Evolutionary conservation across 352 stramenopile genomes (phyloP).

Genomic region (Globisporangium cederbergense): DNA sequence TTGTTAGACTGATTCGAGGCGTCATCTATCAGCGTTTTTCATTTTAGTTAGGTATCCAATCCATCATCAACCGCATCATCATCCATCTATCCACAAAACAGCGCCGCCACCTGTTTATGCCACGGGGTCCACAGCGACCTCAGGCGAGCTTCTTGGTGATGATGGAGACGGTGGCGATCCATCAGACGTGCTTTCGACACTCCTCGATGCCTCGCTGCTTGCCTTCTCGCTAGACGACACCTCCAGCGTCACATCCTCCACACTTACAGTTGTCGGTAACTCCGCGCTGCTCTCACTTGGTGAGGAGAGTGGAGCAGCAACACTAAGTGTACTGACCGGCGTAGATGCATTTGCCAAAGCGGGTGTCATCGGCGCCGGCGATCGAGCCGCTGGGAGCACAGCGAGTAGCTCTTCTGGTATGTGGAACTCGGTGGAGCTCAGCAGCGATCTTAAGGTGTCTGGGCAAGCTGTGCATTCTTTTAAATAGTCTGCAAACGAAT

Average conservation of each 20-base stretch:
- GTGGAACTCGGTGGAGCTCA: constrained; percentile 21
- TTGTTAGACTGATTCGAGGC: not conserved
- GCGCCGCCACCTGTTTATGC: constrained; percentile 16
- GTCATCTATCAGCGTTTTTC: constrained; percentile 9
- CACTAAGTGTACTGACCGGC: not conserved
- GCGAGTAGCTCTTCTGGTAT: constrained; percentile 29
- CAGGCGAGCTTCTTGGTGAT: constrained; percentile 3
- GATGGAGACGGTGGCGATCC: not conserved
- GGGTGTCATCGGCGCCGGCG: constrained; percentile 15
- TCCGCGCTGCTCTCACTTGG: not conserved
- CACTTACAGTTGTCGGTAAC: not conserved
- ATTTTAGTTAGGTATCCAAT: constrained; percentile 6
- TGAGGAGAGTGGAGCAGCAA: not conserved
- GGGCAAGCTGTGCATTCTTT: constrained; percentile 28
- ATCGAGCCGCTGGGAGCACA: constrained; percentile 22
- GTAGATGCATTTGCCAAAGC: not conserved
- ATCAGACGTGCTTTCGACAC: not conserved
- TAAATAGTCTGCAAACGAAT: constrained; percentile 21
- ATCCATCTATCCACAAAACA: constrained; percentile 11
- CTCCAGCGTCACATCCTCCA: not conserved
- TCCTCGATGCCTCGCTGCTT: not conserved
- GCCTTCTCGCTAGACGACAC: not conserved
- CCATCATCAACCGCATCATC: not conserved
- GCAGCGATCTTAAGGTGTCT: constrained; percentile 20
- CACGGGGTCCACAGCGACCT: constrained; percentile 19